Conservation (phyloP, 1,284 basidiomycete species). For the Ganoderma multipileum region DNA sequence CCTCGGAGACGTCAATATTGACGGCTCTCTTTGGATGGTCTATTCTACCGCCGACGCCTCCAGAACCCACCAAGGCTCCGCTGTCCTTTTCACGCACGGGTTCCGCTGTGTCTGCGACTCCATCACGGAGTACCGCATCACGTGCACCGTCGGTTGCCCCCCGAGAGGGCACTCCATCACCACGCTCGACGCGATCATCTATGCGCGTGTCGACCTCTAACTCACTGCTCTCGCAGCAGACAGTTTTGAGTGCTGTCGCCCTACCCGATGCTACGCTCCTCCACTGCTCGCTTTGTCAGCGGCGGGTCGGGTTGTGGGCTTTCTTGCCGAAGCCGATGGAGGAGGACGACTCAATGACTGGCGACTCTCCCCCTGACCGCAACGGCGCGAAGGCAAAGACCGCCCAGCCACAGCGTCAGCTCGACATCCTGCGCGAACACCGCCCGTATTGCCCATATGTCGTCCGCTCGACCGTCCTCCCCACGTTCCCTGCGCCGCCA, state of each 20-base stretch:
- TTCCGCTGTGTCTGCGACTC: constrained; percentile 49
- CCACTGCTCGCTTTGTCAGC: constrained; percentile 73
- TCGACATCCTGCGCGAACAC: constrained; percentile 81
- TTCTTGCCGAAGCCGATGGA: constrained; percentile 48
- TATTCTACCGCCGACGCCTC: constrained; percentile 44
- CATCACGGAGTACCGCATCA: constrained; percentile 43
- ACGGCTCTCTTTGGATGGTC: constrained; percentile 76
- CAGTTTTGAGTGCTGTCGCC: constrained; percentile 32
- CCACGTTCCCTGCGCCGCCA: constrained; percentile 54
- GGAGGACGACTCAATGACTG: constrained; percentile 21
- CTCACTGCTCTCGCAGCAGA: constrained; percentile 16
- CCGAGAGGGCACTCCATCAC: constrained; percentile 32
- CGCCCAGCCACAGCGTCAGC: constrained; percentile 52
- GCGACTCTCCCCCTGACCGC: neutral
- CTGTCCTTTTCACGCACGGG: constrained; percentile 47
- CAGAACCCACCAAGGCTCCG: constrained; percentile 44
- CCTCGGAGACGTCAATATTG: constrained; percentile 63
- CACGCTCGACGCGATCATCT: constrained; percentile 24
- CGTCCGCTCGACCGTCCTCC: constrained; percentile 70
- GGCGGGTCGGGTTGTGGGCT: constrained; percentile 79
- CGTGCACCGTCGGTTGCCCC: constrained; percentile 53
- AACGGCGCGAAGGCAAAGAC: constrained; percentile 14
- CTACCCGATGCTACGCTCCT: constrained; percentile 56
- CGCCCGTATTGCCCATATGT: constrained; percentile 83
- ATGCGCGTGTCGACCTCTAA: constrained; percentile 16